Percentiles rank a stretch among this genome's conserved stretches.
These are phyloP conservation scores for Aspergillus sp. DNA, from an alignment of 2,329 filamentous ascomycete species.

Conservation along the genomic window DNA sequence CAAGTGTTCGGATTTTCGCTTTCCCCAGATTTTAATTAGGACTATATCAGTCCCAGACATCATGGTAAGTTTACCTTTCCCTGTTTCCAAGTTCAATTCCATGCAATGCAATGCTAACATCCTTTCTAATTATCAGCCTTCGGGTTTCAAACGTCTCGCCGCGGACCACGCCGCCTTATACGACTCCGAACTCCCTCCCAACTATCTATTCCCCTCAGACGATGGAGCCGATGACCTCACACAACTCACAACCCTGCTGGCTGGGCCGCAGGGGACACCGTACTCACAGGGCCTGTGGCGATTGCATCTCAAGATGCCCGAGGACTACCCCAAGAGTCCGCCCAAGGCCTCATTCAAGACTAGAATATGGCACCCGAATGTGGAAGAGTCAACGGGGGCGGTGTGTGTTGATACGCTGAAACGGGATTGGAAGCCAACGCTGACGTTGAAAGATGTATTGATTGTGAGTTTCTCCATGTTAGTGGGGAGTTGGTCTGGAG, in stretches of 20 bases:
- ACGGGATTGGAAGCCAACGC: slow-evolving; percentile 55
- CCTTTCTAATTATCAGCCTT: slow-evolving; percentile 18
- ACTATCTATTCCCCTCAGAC: slow-evolving; percentile 54
- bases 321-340: slow-evolving; percentile 47
- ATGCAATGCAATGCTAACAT: slow-evolving; percentile 4
- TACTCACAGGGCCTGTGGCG: slow-evolving; percentile 57
- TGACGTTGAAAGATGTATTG: slow-evolving; percentile 57
- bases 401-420: slow-evolving; percentile 64
- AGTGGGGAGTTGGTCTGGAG: background rate
- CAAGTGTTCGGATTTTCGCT: slow-evolving; percentile 1
- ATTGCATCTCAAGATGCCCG: slow-evolving; percentile 56
- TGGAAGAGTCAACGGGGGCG: slow-evolving; percentile 57
- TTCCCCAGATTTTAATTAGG: too few relatives aligned
- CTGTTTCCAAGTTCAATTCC: background rate
- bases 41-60: background rate
- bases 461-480: slow-evolving; percentile 30
- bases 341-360: slow-evolving; percentile 57
- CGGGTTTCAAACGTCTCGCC: slow-evolving; percentile 53
- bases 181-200: slow-evolving; percentile 52
- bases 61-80: background rate
- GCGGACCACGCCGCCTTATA: slow-evolving; percentile 56
- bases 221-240: slow-evolving; percentile 50
- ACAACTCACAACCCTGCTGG: slow-evolving; percentile 53
- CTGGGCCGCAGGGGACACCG: slow-evolving; percentile 56
- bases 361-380: slow-evolving; percentile 61